Conservation (phyloP, 192 early-diverging fungal genomes). For the Tieghemiomyces parasiticus region DNA sequence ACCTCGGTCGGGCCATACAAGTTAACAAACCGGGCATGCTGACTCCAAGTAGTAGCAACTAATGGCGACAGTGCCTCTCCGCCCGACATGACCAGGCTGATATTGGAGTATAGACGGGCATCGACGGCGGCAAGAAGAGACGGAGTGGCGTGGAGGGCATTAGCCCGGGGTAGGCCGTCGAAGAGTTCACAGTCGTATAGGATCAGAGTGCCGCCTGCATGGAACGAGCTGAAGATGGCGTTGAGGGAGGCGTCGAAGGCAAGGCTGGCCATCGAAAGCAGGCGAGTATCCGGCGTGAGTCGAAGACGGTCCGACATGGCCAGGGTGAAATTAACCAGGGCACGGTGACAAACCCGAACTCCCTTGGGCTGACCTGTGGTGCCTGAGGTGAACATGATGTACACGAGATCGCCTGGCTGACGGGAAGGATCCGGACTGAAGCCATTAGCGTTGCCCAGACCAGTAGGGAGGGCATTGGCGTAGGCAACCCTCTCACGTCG, state of each 20-base stretch:
- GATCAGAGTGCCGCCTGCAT: background rate
- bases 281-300: background rate
- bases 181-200: background rate
- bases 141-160: background rate
- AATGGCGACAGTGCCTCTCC: background rate
- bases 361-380: conserved; percentile 3
- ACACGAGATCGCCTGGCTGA: background rate
- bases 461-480: too few relatives aligned
- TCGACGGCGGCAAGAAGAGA: background rate
- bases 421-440: too few relatives aligned
- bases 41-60: background rate
- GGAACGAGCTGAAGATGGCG: background rate
- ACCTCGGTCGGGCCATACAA: conserved; percentile 5
- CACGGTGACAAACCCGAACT: background rate
- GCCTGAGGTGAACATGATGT: conserved; percentile 1
- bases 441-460: too few relatives aligned
- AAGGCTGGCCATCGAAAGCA: background rate
- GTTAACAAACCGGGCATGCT: background rate
- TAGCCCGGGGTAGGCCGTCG: background rate
- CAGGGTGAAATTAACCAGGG: background rate
- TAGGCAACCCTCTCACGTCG: too few relatives aligned
- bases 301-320: background rate
- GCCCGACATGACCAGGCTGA: background rate
- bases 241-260: background rate
- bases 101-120: background rate